These are phyloP conservation scores for Phaeosphaeria sp. DNA, from an alignment of 2,329 filamentous ascomycete genomes.

Conservation along the genomic window DNA sequence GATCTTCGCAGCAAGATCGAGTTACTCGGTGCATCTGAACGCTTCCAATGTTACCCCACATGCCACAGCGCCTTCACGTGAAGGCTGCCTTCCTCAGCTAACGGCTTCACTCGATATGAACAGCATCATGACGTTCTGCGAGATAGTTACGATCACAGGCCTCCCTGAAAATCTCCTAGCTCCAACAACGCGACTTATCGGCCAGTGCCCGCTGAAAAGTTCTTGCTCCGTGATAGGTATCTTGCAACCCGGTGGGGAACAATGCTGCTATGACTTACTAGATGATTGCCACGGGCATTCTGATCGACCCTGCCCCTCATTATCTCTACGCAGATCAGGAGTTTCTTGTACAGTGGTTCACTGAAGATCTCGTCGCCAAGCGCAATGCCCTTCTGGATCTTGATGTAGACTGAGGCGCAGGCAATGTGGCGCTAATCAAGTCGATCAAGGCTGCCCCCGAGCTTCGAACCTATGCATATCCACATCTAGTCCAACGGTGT, in stretches of 20 bases:
- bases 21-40: no score
- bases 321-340: background rate
- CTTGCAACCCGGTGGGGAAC: background rate
- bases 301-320: background rate
- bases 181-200: background rate
- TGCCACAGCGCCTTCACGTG: background rate
- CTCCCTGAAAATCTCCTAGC: no score
- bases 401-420: background rate
- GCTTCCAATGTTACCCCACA: background rate
- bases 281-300: background rate
- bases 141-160: background rate
- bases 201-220: background rate
- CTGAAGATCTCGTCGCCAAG: background rate
- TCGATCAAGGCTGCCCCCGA: background rate
- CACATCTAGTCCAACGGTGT: background rate
- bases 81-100: background rate
- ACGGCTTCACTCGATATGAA: background rate
- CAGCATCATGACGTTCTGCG: background rate
- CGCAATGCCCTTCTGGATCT: background rate
- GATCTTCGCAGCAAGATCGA: no score
- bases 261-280: background rate
- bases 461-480: background rate
- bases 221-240: background rate
- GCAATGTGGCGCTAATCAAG: background rate
- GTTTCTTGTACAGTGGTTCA: background rate